phyloP scores from a whole-genome alignment of 495 filamentous ascomycete species.

The Bathelium albidoporum region DNA sequence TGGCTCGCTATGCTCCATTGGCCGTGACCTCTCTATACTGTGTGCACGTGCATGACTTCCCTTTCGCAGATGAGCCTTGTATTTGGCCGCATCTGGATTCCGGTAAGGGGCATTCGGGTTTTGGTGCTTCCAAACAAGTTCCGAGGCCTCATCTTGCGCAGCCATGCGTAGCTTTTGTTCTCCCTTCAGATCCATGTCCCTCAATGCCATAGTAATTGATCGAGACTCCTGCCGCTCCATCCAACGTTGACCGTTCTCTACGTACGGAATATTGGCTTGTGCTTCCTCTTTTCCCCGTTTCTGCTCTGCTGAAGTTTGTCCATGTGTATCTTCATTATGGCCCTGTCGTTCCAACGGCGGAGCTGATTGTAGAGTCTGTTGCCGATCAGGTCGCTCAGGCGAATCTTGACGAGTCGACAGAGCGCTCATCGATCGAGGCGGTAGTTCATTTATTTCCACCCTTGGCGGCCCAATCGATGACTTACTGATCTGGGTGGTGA shows the following conservation, averaged over 20 bases:
- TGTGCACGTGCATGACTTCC: conserved; percentile 54
- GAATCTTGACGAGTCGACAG: conserved; percentile 1
- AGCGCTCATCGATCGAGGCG: conserved; percentile 5
- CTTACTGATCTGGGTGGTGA: background rate
- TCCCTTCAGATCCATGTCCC: conserved; percentile 65
- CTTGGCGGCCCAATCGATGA: background rate
- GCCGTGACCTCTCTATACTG: conserved; percentile 36
- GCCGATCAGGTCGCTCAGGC: background rate
- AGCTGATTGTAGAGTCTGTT: conserved; percentile 7
- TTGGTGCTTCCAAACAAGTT: conserved; percentile 77
- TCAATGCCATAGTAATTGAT: conserved; percentile 66
- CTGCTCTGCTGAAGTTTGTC: background rate
- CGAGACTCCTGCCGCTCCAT: conserved; percentile 80
- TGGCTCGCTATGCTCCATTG: background rate
- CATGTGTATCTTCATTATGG: background rate
- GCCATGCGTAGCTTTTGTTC: conserved; percentile 60
- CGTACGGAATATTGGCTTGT: conserved; percentile 54
- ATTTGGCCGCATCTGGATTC: conserved; percentile 50
- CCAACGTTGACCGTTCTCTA: conserved; percentile 68
- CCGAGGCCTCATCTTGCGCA: conserved; percentile 76
- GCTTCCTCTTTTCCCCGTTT: conserved; percentile 18
- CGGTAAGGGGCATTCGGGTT: conserved; percentile 48
- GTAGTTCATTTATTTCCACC: conserved; percentile 9
- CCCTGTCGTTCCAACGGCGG: conserved; percentile 9
- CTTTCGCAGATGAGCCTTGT: conserved; percentile 49